Percentiles rank a stretch among this genome's conserved stretches.
These are phyloP conservation scores for Penicillium freii DNA, from an alignment of 2,329 filamentous ascomycete species.

Conservation along the genomic window DNA sequence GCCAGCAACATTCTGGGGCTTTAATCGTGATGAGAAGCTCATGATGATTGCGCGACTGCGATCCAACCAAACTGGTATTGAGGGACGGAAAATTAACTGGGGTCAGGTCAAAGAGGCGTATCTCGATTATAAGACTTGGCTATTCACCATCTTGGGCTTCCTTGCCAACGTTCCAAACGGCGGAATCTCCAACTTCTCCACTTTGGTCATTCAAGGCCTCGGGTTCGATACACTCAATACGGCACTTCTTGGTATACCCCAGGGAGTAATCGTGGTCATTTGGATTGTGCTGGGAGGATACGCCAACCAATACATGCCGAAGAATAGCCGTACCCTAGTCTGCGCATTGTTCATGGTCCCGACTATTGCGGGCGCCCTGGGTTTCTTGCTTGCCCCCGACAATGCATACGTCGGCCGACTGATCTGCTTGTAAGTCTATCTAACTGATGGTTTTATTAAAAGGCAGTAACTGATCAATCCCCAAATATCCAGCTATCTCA, in stretches of 20 bases:
- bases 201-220: constrained; percentile 30
- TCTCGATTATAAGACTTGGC: constrained; percentile 34
- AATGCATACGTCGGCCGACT: constrained; percentile 24
- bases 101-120: constrained; percentile 43
- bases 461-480: not conserved
- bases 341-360: not conserved
- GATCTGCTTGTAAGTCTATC: constrained; percentile 23
- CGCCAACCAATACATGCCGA: not conserved
- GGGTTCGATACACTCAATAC: constrained; percentile 25
- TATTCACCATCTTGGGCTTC: constrained; percentile 16
- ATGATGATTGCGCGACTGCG: not conserved
- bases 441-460: constrained; percentile 41
- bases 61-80: constrained; percentile 25
- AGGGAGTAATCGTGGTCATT: constrained; percentile 25
- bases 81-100: constrained; percentile 45
- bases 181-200: constrained; percentile 29
- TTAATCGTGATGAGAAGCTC: constrained; percentile 18
- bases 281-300: constrained; percentile 21
- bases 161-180: constrained; percentile 30
- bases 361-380: not conserved
- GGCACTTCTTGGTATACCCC: constrained; percentile 29
- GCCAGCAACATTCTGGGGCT: constrained; percentile 20
- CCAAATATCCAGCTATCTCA: not conserved
- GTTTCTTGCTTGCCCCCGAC: constrained; percentile 29
- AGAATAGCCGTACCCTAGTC: not conserved